Evolutionary conservation across 2,329 filamentous ascomycete species (phyloP).

Genomic region (Scedosporium boydii): DNA sequence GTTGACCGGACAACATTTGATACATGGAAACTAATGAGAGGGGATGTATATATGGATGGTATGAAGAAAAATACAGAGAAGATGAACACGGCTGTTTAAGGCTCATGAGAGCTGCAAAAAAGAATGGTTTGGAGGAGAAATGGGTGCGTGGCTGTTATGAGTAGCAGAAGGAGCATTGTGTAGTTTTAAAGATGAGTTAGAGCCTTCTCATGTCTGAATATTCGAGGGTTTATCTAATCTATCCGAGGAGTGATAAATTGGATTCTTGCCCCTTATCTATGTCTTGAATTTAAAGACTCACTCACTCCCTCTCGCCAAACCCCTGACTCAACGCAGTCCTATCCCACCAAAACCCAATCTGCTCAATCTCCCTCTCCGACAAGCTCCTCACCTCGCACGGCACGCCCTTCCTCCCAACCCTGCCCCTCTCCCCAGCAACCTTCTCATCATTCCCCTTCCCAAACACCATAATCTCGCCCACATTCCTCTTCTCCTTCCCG

Average conservation of each 20-base stretch:
- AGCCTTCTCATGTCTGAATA: neutral
- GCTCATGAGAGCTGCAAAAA: too few relatives aligned
- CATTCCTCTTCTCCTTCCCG: slow-evolving; percentile 11
- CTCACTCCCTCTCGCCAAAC: slow-evolving; percentile 16
- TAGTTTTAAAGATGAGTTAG: neutral
- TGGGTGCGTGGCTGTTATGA: neutral
- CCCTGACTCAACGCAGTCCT: slow-evolving; percentile 38
- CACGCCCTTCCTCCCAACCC: slow-evolving; percentile 27
- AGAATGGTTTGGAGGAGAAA: too few relatives aligned
- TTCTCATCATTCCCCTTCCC: slow-evolving; percentile 49
- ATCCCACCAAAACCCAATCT: slow-evolving; percentile 54
- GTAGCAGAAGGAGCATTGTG: neutral
- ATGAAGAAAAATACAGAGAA: neutral
- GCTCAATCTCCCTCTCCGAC: slow-evolving; percentile 33
- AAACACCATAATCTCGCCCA: slow-evolving; percentile 41
- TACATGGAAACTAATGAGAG: neutral
- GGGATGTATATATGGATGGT: neutral
- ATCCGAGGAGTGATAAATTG: neutral
- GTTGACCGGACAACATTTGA: neutral
- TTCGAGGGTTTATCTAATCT: neutral
- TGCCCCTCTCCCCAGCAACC: slow-evolving; percentile 18
- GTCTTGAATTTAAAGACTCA: neutral
- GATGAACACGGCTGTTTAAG: neutral
- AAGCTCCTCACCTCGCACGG: slow-evolving; percentile 31
- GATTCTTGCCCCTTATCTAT: too few relatives aligned